These are phyloP conservation scores for Hymenoscyphus repandus DNA, from an alignment of 2,329 filamentous ascomycete species.

Conservation along the genomic window DNA sequence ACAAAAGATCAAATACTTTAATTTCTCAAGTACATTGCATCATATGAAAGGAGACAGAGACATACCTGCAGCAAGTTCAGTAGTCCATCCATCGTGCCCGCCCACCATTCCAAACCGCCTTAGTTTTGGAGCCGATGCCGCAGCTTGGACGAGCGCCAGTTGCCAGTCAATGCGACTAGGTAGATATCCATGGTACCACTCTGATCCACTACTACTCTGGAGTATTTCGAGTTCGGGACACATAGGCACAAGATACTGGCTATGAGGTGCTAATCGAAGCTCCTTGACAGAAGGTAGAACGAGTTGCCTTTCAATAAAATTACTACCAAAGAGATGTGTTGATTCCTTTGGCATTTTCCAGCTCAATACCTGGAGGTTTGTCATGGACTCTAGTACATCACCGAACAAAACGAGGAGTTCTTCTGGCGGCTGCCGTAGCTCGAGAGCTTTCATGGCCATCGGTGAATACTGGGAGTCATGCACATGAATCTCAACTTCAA, in stretches of 20 bases:
- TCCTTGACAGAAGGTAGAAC: not conserved
- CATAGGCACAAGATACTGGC: slow-evolving; percentile 7
- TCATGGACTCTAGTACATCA: slow-evolving; percentile 9
- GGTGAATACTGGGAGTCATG: slow-evolving; percentile 1
- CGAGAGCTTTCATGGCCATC: not conserved
- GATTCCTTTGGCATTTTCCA: slow-evolving; percentile 1
- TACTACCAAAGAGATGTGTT: slow-evolving; percentile 5
- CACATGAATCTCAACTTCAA: slow-evolving; percentile 6
- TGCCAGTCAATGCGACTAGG: slow-evolving; percentile 2
- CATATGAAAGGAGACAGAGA: not conserved
- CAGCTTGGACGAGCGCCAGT: slow-evolving; percentile 5
- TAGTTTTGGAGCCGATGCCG: not conserved
- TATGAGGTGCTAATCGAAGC: not conserved
- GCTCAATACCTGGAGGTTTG: not conserved
- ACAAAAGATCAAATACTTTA: too few species aligned
- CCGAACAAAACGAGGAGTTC: slow-evolving; percentile 3
- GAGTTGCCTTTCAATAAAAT: not conserved
- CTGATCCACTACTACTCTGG: not conserved
- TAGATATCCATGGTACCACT: slow-evolving; percentile 1
- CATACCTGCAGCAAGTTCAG: not conserved
- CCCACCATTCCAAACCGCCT: slow-evolving; percentile 2
- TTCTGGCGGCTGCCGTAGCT: not conserved
- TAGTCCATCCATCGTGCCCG: not conserved
- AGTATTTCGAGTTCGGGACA: slow-evolving; percentile 7
- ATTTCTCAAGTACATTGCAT: too few species aligned